Conservation (phyloP, 169 alveolate genomes). For the Amoebophrya sp. region DNA sequence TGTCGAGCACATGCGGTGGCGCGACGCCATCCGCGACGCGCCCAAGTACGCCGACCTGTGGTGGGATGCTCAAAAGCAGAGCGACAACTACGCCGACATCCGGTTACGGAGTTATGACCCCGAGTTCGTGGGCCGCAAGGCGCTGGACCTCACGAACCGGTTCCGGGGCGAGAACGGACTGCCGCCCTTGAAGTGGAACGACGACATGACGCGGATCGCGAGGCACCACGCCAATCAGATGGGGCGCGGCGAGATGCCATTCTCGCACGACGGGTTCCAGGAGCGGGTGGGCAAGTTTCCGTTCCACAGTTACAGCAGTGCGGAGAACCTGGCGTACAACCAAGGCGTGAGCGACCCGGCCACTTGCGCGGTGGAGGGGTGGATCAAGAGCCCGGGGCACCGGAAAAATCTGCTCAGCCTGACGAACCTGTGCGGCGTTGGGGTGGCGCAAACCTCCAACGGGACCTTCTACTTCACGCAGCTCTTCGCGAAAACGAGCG, state of each 20-base stretch:
- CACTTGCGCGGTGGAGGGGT: conserved; percentile 52
- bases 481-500: conserved; percentile 4
- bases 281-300: conserved; percentile 46
- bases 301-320: conserved; percentile 37
- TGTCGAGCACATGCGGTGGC: neutral
- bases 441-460: conserved; percentile 27
- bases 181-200: conserved; percentile 52
- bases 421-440: conserved; percentile 48
- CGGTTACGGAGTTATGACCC: neutral
- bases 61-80: neutral
- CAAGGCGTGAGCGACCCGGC: conserved; percentile 33
- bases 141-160: conserved; percentile 51
- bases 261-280: conserved; percentile 63
- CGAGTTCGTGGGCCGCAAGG: conserved; percentile 42
- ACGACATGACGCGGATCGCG: conserved; percentile 44
- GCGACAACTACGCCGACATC: neutral
- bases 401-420: conserved; percentile 50
- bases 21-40: neutral
- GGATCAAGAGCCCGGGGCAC: conserved; percentile 71
- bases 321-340: conserved; percentile 58
- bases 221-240: conserved; percentile 51
- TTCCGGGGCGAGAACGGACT: conserved; percentile 47
- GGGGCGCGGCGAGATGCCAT: conserved; percentile 56
- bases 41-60: neutral
- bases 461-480: conserved; percentile 7